A percentile compares a stretch with the other conserved stretches of the same genome.
Evolutionary conservation across 805 yeast species (phyloP).

Genomic region (Nakazawaea populi): DNA sequence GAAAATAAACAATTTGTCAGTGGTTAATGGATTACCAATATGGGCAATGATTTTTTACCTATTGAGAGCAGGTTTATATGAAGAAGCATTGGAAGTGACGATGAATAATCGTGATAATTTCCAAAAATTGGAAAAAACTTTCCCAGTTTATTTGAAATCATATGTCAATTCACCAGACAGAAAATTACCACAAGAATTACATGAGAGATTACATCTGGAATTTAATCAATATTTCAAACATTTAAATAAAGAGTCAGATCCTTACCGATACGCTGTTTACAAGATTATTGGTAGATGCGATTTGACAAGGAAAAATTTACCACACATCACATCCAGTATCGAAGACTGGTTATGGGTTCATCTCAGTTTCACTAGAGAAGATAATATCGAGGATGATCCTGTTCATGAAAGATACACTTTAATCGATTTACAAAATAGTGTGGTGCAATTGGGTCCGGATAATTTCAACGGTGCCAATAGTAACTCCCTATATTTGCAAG

Average conservation of each 20-base stretch:
- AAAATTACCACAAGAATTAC: slow-evolving; percentile 58
- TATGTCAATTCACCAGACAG: slow-evolving; percentile 52
- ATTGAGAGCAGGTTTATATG: slow-evolving; percentile 73
- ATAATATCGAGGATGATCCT: slow-evolving; percentile 36
- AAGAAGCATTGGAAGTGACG: slow-evolving; percentile 73
- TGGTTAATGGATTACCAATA: slow-evolving; percentile 82
- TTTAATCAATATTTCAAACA: slow-evolving; percentile 78
- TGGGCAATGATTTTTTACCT: slow-evolving; percentile 90
- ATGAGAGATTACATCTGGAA: slow-evolving; percentile 67
- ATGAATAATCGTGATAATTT: slow-evolving; percentile 61
- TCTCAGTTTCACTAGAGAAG: slow-evolving; percentile 66
- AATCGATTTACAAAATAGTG: slow-evolving; percentile 64
- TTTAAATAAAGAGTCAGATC: slow-evolving; percentile 65
- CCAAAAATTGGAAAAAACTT: slow-evolving; percentile 79
- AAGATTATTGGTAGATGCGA: slow-evolving; percentile 91
- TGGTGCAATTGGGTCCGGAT: slow-evolving; percentile 66
- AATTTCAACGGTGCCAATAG: slow-evolving; percentile 61
- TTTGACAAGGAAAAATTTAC: slow-evolving; percentile 57
- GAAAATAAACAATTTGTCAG: slow-evolving; percentile 48
- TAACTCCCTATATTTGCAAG: slow-evolving; percentile 69
- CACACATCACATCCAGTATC: slow-evolving; percentile 65
- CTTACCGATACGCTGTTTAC: slow-evolving; percentile 84
- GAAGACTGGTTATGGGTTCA: slow-evolving; percentile 99
- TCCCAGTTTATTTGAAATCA: slow-evolving; percentile 72
- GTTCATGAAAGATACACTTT: slow-evolving; percentile 69